Evolutionary conservation across 2,329 filamentous ascomycete species (phyloP).

Genomic region (Exophiala sideris): DNA sequence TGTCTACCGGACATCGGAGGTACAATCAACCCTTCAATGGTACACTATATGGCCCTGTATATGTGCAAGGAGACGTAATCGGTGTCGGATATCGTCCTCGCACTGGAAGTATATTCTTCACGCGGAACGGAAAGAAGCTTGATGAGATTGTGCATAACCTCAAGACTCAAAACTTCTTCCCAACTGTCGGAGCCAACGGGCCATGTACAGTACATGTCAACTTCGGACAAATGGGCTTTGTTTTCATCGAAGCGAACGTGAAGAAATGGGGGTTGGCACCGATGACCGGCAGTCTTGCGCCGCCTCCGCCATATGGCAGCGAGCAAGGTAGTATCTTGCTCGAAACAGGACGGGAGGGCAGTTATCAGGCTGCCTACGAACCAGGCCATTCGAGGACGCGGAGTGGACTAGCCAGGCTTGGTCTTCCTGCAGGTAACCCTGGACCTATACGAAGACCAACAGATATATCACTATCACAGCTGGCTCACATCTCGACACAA

Average conservation of each 20-base stretch:
- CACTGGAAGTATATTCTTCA: constrained; percentile 95
- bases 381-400: constrained; percentile 69
- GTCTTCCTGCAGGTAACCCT: constrained; percentile 68
- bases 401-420: constrained; percentile 74
- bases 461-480: constrained; percentile 88
- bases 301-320: constrained; percentile 92
- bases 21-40: constrained; percentile 88
- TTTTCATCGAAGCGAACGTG: constrained; percentile 98
- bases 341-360: constrained; percentile 69
- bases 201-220: constrained; percentile 93
- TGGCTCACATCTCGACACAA: constrained; percentile 66
- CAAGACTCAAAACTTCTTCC: constrained; percentile 96
- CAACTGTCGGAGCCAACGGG: constrained; percentile 92
- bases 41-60: constrained; percentile 75
- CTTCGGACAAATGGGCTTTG: constrained; percentile 95
- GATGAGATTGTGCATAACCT: constrained; percentile 91
- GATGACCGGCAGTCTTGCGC: constrained; percentile 90
- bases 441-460: constrained; percentile 88
- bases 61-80: constrained; percentile 91
- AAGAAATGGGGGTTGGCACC: constrained; percentile 99
- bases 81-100: constrained; percentile 92
- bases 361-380: constrained; percentile 44
- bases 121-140: constrained; percentile 93
- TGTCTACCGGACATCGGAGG: constrained; percentile 79
- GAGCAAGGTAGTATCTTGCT: constrained; percentile 95